These are phyloP conservation scores for Colletotrichum sp. DNA, from an alignment of 2,329 filamentous ascomycete species.

Conservation along the genomic window DNA sequence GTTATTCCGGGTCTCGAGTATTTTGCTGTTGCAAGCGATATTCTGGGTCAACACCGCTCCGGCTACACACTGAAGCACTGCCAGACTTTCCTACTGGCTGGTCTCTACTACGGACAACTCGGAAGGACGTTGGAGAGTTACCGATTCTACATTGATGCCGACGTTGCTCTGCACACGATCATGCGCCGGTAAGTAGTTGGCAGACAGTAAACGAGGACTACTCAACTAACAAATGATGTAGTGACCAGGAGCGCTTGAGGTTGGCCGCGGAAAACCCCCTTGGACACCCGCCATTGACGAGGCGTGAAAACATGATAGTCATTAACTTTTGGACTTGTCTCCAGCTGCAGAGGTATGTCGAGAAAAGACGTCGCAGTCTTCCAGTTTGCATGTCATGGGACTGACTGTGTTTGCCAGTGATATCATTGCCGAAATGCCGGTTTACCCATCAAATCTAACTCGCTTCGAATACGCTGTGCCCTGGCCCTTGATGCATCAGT, in stretches of 20 bases:
- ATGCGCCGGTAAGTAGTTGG: constrained; percentile 71
- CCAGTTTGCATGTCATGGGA: background rate
- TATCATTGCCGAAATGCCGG: constrained; percentile 83
- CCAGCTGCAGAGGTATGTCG: constrained; percentile 80
- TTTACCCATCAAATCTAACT: constrained; percentile 66
- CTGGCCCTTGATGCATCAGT: constrained; percentile 58
- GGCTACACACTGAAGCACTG: constrained; percentile 83
- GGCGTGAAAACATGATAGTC: constrained; percentile 67
- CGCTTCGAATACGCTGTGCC: constrained; percentile 69
- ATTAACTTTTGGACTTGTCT: constrained; percentile 93
- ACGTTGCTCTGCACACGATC: constrained; percentile 70
- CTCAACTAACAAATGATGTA: background rate
- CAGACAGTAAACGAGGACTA: background rate
- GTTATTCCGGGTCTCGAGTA: constrained; percentile 89
- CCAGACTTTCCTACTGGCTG: constrained; percentile 83
- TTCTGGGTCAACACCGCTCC: constrained; percentile 81
- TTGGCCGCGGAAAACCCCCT: background rate
- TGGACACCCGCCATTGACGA: constrained; percentile 28
- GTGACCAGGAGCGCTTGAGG: background rate
- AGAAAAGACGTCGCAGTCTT: too few species aligned
- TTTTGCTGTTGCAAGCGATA: constrained; percentile 85
- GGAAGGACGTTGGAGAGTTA: constrained; percentile 87
- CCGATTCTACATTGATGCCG: constrained; percentile 62
- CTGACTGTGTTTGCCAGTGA: constrained; percentile 61
- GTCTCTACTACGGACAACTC: constrained; percentile 87